These are phyloP conservation scores for Pythium aristosporum DNA, from an alignment of 352 stramenopile genomes.

Conservation along the genomic window DNA sequence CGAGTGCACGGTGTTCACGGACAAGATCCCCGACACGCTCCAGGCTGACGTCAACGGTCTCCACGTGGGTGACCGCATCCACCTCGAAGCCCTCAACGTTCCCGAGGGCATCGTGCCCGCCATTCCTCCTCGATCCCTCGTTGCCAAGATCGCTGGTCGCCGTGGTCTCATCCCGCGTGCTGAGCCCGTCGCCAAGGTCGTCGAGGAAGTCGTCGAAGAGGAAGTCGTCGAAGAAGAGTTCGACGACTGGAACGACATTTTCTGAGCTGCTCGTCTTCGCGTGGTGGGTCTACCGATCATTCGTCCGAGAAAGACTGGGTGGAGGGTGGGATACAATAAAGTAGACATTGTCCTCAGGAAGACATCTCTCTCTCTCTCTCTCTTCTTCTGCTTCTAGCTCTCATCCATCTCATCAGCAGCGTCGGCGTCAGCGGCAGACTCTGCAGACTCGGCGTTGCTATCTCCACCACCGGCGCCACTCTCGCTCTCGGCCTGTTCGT, in stretches of 20 bases:
- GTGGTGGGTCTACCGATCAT: background rate
- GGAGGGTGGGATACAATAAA: constrained; percentile 19
- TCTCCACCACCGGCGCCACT: background rate
- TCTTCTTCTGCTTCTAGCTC: constrained; percentile 15
- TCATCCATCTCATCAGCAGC: constrained; percentile 17
- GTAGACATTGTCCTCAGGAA: constrained; percentile 22
- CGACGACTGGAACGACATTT: constrained; percentile 88
- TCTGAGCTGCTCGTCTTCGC: constrained; percentile 41
- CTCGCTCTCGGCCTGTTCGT: background rate
- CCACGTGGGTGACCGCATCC: constrained; percentile 83
- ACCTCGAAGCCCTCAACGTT: constrained; percentile 73
- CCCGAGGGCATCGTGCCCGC: constrained; percentile 73
- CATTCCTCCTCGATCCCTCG: constrained; percentile 58
- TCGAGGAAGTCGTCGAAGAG: constrained; percentile 66
- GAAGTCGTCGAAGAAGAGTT: constrained; percentile 79
- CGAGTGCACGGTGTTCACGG: constrained; percentile 75
- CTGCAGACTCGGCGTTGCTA: background rate
- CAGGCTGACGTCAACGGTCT: constrained; percentile 86
- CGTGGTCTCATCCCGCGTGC: constrained; percentile 79
- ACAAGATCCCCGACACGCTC: constrained; percentile 72
- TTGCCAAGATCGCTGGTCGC: constrained; percentile 86
- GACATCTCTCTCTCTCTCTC: constrained; percentile 1
- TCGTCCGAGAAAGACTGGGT: background rate
- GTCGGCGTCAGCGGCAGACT: constrained; percentile 7
- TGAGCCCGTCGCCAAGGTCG: constrained; percentile 59